Percentiles rank a stretch among this genome's conserved stretches.
Conservation (phyloP, 2,329 filamentous ascomycete genomes). For the Hymenoscyphus fructigenus region DNA sequence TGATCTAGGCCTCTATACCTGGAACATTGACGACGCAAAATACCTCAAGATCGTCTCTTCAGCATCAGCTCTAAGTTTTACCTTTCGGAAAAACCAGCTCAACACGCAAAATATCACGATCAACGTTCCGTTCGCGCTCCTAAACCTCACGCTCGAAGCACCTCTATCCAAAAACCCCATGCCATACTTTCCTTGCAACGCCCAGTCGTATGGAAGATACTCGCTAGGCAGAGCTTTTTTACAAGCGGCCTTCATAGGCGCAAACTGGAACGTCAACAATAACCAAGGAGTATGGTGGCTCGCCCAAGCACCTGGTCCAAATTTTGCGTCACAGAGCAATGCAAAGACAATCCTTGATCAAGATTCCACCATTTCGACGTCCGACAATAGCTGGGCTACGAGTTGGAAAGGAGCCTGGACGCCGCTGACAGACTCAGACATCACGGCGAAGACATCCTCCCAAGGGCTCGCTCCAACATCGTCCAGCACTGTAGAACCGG, state of each 20-base stretch:
- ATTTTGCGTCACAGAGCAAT: slow-evolving; percentile 9
- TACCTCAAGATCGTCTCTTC: slow-evolving; percentile 37
- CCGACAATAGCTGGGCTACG: slow-evolving; percentile 13
- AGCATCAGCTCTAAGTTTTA: slow-evolving; percentile 38
- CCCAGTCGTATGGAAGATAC: slow-evolving; percentile 12
- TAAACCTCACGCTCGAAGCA: slow-evolving; percentile 23
- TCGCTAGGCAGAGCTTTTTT: slow-evolving; percentile 40
- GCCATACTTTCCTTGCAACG: slow-evolving; percentile 25
- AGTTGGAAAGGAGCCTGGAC: slow-evolving; percentile 18
- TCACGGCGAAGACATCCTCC: neutral
- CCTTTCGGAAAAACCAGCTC: slow-evolving; percentile 29
- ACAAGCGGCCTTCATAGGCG: slow-evolving; percentile 40
- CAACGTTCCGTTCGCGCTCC: slow-evolving; percentile 22
- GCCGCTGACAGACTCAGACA: neutral
- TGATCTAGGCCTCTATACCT: slow-evolving; percentile 35
- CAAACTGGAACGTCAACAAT: slow-evolving; percentile 30
- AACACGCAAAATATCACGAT: slow-evolving; percentile 34
- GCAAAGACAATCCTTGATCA: slow-evolving; percentile 6
- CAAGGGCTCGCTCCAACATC: neutral
- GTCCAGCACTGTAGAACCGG: neutral
- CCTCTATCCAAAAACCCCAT: slow-evolving; percentile 16
- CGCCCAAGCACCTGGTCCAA: slow-evolving; percentile 35
- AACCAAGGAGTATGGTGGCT: slow-evolving; percentile 27
- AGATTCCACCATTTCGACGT: slow-evolving; percentile 11
- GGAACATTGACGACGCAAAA: slow-evolving; percentile 30